Evolutionary conservation across 495 filamentous ascomycete genomes (phyloP).

Genomic region (Collariella sp.): DNA sequence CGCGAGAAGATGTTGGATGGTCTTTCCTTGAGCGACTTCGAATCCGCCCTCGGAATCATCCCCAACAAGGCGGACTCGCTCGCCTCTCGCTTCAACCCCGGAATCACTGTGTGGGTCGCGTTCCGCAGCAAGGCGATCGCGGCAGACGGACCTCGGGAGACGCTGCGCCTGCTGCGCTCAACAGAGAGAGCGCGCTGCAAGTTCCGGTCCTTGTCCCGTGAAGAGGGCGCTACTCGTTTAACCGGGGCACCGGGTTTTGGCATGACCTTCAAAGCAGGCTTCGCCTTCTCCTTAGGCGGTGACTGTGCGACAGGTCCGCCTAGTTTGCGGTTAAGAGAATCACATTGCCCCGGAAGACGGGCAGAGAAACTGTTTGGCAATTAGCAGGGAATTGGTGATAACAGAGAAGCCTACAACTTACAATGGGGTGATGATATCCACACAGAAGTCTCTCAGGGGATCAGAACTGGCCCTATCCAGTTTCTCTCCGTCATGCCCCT

Average conservation of each 20-base stretch:
- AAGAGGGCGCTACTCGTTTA: constrained; percentile 42
- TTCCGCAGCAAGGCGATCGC: constrained; percentile 58
- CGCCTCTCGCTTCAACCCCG: constrained; percentile 53
- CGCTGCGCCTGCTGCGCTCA: constrained; percentile 45
- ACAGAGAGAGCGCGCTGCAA: constrained; percentile 67
- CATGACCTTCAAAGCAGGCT: constrained; percentile 27
- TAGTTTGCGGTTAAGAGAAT: constrained; percentile 73
- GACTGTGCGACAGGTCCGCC: constrained; percentile 64
- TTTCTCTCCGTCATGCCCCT: constrained; percentile 25
- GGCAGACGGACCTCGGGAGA: constrained; percentile 44
- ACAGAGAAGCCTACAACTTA: constrained; percentile 32
- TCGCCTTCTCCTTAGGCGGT: constrained; percentile 47
- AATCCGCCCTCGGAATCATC: constrained; percentile 39
- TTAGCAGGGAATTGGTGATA: not conserved
- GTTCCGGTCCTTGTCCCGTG: constrained; percentile 49
- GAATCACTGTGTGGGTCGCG: constrained; percentile 52
- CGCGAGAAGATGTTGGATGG: constrained; percentile 16
- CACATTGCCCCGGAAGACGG: constrained; percentile 72
- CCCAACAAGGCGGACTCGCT: constrained; percentile 52
- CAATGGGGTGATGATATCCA: constrained; percentile 91
- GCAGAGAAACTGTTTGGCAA: constrained; percentile 54
- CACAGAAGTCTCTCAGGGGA: constrained; percentile 61
- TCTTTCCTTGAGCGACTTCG: constrained; percentile 32
- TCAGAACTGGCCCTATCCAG: constrained; percentile 29
- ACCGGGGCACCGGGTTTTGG: constrained; percentile 48